Evolutionary conservation across 2,329 filamentous ascomycete genomes (phyloP), one percentile per base, ranked within the genome.

Genomic region (Magnaporthales sp.): DNA sequence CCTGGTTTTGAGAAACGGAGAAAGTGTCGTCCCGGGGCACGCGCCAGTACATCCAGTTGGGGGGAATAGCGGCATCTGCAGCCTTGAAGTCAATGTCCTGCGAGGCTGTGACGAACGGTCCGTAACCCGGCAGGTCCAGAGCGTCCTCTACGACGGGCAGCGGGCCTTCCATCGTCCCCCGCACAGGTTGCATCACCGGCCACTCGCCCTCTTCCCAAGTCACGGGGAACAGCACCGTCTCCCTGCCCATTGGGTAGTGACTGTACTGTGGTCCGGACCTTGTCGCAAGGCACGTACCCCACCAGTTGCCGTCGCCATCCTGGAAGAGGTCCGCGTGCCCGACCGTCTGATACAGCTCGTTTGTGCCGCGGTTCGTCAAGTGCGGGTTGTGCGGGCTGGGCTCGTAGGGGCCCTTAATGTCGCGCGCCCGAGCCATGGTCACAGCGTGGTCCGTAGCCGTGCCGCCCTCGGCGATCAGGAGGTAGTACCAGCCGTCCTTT

Each of bases 401-500:
- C 30, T 80, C 77, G 66, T 80, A 84, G 0, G 81, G 82, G 0
- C 81, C 82, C 27, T 66, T 74, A 3, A 82, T 70, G 38, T 72
- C 69, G 4, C 69, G 71, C 0, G 80, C 75, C 2, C 81, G 76
- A 0, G 81, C 80, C 32, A 83, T 80, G 2, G 77, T 80, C 27
- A 80, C 81, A 0, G 81, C 83, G 70, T 90, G 88, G 0, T 83
- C 80, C 68, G 85, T 86, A 5, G 82, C 86, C 0, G 86, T 88
- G 4, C 86, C 86, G 29, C 84, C 85, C 71, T 87, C 85, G 2
- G 85, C 85, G 0, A 83, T 86, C 6, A 87, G 75, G 8, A 88
- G 78, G 70, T 88, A 87, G 69, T 87, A 88, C 78, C 81, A 86
- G 8, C 81, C 83, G 51, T 83, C 82, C 60, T 83, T 80, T 74